Percentiles rank a stretch among this genome's conserved stretches.
phyloP scores from a whole-genome alignment of 805 yeast genomes.

The Naumovozyma dairenensis region DNA sequence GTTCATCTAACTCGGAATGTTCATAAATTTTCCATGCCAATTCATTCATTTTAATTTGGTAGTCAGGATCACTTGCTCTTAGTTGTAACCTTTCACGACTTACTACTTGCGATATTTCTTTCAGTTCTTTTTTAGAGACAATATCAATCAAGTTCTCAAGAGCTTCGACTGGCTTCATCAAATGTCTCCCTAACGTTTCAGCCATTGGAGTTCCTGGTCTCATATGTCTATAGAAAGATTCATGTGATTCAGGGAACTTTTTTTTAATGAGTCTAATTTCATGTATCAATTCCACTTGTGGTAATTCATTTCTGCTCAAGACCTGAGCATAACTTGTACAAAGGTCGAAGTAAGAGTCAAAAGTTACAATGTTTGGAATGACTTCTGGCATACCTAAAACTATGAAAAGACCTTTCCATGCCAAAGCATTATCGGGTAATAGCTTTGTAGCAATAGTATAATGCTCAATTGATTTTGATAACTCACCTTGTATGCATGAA shows the following conservation, averaged over 20 bases:
- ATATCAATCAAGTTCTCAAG: conserved; percentile 36
- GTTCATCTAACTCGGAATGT: conserved; percentile 40
- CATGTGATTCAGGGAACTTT: conserved; percentile 31
- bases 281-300: conserved; percentile 39
- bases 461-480: conserved; percentile 16
- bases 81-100: conserved; percentile 42
- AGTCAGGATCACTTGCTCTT: conserved; percentile 35
- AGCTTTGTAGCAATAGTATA: conserved; percentile 43
- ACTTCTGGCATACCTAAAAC: conserved; percentile 28
- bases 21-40: conserved; percentile 39
- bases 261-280: conserved; percentile 40
- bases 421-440: conserved; percentile 44
- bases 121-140: conserved; percentile 33
- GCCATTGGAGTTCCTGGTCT: conserved; percentile 50
- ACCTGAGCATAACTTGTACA: conserved; percentile 37
- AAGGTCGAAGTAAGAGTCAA: conserved; percentile 34
- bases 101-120: conserved; percentile 31
- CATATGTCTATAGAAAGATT: conserved; percentile 39
- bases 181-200: conserved; percentile 38
- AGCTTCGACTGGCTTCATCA: conserved; percentile 39
- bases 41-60: conserved; percentile 32
- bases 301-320: conserved; percentile 34
- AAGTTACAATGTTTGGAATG: conserved; percentile 32
- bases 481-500: conserved; percentile 34
- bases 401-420: conserved; percentile 75